Percentiles rank a stretch among this genome's conserved stretches.
These are phyloP conservation scores for Alternaria postmessia DNA, from an alignment of 2,329 filamentous ascomycete species.

Conservation along the genomic window DNA sequence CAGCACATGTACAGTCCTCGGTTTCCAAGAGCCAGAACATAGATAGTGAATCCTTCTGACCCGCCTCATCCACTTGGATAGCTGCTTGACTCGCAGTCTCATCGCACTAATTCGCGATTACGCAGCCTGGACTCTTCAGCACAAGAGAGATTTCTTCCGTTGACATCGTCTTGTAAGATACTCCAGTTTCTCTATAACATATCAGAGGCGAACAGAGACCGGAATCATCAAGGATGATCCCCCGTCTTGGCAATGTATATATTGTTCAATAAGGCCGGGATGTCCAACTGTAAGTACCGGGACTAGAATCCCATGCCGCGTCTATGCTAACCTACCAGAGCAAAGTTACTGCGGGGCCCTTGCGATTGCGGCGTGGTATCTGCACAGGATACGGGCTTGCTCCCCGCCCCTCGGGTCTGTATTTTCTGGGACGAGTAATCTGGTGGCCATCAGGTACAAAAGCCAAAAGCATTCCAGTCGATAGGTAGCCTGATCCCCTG, in stretches of 20 bases:
- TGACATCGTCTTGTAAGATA: not conserved
- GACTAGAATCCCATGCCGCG: conserved; percentile 15
- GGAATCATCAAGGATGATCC: not conserved
- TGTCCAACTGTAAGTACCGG: conserved; percentile 15
- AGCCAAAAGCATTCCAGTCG: conserved; percentile 1
- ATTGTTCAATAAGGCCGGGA: conserved; percentile 6
- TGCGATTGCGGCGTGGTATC: conserved; percentile 10
- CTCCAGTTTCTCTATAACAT: not conserved
- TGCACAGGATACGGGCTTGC: conserved; percentile 10
- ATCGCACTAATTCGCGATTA: not conserved
- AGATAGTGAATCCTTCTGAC: conserved; percentile 8
- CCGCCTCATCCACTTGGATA: conserved; percentile 3
- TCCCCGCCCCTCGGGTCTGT: conserved; percentile 13
- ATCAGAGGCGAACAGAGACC: not conserved
- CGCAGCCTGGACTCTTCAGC: not conserved
- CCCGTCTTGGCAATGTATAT: conserved; percentile 13
- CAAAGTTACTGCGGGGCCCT: conserved; percentile 7
- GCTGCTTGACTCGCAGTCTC: conserved; percentile 8
- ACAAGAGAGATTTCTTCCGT: not conserved
- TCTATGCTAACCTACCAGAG: conserved; percentile 14
- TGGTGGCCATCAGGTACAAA: conserved; percentile 3
- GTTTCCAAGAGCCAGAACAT: conserved; percentile 12
- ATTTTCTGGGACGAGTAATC: not conserved
- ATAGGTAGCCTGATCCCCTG: not conserved
- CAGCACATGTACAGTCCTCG: not conserved